These are phyloP conservation scores for Sporothrix curviconia DNA, from an alignment of 2,329 filamentous ascomycete genomes.

Conservation along the genomic window DNA sequence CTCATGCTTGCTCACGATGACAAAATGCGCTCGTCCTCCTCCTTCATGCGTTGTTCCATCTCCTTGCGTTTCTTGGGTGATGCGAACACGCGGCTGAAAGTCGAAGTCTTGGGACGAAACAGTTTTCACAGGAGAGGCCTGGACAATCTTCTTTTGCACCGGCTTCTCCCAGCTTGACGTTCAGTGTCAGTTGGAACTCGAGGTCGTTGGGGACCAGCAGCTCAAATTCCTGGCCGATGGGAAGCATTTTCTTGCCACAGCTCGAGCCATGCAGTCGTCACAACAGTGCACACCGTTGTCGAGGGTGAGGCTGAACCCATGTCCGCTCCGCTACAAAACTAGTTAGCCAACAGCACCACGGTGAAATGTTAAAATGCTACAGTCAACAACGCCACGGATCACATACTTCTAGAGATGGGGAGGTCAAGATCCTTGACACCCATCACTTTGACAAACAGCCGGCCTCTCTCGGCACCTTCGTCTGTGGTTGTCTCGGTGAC, in stretches of 20 bases:
- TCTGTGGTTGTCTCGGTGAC: slow-evolving; percentile 52
- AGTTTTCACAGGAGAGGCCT: slow-evolving; percentile 52
- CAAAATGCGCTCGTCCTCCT: slow-evolving; percentile 72
- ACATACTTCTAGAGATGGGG: slow-evolving; percentile 80
- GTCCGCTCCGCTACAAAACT: slow-evolving; percentile 69
- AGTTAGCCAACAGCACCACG: slow-evolving; percentile 3
- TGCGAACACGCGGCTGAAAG: slow-evolving; percentile 86
- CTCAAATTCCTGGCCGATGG: slow-evolving; percentile 97
- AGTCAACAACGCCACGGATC: no score
- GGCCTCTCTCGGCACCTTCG: slow-evolving; percentile 78
- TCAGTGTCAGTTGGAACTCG: slow-evolving; percentile 96
- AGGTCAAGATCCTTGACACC: slow-evolving; percentile 93
- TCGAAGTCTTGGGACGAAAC: slow-evolving; percentile 69
- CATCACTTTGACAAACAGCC: slow-evolving; percentile 97
- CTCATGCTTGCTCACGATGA: slow-evolving; percentile 58
- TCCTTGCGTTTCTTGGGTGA: slow-evolving; percentile 97
- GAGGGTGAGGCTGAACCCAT: slow-evolving; percentile 92
- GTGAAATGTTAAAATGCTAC: background rate
- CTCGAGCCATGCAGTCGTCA: slow-evolving; percentile 93
- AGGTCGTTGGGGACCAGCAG: slow-evolving; percentile 93
- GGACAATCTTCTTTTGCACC: slow-evolving; percentile 42
- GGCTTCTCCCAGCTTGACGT: slow-evolving; percentile 89
- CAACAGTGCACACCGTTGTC: slow-evolving; percentile 97
- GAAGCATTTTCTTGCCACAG: slow-evolving; percentile 82
- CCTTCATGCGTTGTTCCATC: slow-evolving; percentile 73